A percentile compares a stretch with the other conserved stretches of the same genome.
Evolutionary conservation across 2,329 filamentous ascomycete species (phyloP).

Genomic region (Chrysoporthe puriensis): DNA sequence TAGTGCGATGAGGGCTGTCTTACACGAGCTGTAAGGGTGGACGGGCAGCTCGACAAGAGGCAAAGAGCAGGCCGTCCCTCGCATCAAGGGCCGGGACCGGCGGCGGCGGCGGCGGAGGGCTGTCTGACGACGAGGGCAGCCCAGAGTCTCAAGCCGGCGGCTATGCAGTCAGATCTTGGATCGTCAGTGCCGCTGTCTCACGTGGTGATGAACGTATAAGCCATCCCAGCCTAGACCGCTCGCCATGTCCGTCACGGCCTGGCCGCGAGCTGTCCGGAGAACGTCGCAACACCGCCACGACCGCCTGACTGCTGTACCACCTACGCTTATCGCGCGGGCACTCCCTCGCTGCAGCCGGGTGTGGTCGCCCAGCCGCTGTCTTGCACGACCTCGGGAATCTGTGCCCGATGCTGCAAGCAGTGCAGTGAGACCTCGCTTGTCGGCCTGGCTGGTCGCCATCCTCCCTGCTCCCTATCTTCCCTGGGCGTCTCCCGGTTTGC

Average conservation of each 20-base stretch:
- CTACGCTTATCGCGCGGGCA: conserved; percentile 19
- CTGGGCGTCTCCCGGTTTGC: neutral
- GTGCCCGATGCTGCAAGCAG: conserved; percentile 18
- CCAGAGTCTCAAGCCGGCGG: neutral
- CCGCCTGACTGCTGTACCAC: conserved; percentile 18
- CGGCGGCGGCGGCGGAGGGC: no score
- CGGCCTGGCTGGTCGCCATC: neutral
- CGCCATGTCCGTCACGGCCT: neutral
- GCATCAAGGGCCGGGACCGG: no score
- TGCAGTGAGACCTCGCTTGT: conserved; percentile 19
- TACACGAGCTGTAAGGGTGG: conserved; percentile 2
- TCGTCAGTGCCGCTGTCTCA: conserved; percentile 21
- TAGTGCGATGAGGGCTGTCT: neutral
- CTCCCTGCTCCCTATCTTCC: neutral
- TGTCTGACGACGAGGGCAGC: no score
- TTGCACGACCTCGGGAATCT: conserved; percentile 20
- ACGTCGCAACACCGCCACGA: neutral
- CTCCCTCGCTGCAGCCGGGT: conserved; percentile 16
- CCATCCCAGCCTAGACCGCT: conserved; percentile 19
- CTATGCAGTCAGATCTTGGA: neutral
- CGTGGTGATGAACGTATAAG: neutral
- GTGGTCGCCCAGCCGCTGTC: conserved; percentile 13
- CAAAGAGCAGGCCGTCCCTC: neutral
- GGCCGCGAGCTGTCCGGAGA: neutral
- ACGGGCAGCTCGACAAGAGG: neutral